Evolutionary conservation across 2,329 filamentous ascomycete genomes (phyloP).

Genomic region (Trichoderma polysporum): DNA sequence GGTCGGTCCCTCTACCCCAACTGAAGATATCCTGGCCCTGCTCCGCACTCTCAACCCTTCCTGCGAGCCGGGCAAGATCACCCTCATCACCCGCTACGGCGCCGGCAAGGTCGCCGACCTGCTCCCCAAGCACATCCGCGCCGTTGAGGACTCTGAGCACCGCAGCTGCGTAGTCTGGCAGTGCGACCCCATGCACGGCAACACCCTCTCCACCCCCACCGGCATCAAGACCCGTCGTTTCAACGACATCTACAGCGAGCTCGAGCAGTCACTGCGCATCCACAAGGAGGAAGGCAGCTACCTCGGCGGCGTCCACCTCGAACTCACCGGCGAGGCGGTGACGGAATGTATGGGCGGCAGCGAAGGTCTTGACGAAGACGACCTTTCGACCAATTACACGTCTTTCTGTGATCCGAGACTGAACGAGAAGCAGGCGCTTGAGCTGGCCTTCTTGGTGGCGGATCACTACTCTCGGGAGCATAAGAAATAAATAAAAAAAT

Average conservation of each 20-base stretch:
- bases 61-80: slow-evolving; percentile 86
- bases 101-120: slow-evolving; percentile 71
- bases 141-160: slow-evolving; percentile 77
- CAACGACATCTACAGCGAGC: slow-evolving; percentile 82
- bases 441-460: slow-evolving; percentile 90
- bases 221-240: slow-evolving; percentile 94
- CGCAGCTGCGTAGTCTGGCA: slow-evolving; percentile 79
- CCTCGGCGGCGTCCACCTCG: slow-evolving; percentile 90
- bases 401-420: slow-evolving; percentile 93
- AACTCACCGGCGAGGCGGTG: slow-evolving; percentile 92
- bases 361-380: slow-evolving; percentile 81
- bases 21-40: slow-evolving; percentile 72
- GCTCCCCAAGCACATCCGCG: slow-evolving; percentile 81
- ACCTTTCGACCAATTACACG: slow-evolving; percentile 86
- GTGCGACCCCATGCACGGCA: slow-evolving; percentile 98
- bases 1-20: slow-evolving; percentile 81
- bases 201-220: slow-evolving; percentile 64
- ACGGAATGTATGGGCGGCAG: slow-evolving; percentile 94
- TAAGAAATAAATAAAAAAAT: slow-evolving; percentile 20
- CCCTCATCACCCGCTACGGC: slow-evolving; percentile 93
- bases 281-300: slow-evolving; percentile 82
- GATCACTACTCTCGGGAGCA: slow-evolving; percentile 63
- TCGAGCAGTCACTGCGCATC: slow-evolving; percentile 78
- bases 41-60: slow-evolving; percentile 83
- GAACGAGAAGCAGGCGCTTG: slow-evolving; percentile 96